These are phyloP conservation scores for Mortierella sp. DNA, from an alignment of 371 early-diverging fungal species.

Conservation along the genomic window DNA sequence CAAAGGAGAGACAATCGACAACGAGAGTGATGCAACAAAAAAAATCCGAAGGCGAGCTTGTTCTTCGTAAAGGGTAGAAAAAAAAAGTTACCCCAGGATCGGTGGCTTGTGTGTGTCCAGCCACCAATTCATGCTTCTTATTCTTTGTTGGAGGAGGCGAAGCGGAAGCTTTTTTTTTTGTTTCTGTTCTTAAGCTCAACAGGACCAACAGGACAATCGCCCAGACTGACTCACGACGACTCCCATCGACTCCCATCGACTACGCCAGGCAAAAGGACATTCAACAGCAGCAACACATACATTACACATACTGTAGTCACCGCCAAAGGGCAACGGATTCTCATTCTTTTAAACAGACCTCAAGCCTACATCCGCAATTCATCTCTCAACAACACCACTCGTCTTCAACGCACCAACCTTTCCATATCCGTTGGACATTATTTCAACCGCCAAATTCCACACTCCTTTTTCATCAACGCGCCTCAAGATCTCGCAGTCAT, in stretches of 20 bases:
- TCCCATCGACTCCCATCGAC: slow-evolving; percentile 8
- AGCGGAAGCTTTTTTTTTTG: background rate
- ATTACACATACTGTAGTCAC: background rate
- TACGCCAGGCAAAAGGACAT: slow-evolving; percentile 16
- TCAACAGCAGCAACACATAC: background rate
- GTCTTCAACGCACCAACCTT: background rate
- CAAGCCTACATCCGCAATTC: background rate
- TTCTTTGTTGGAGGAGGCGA: background rate
- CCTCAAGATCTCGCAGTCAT: background rate
- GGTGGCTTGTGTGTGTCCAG: slow-evolving; percentile 28
- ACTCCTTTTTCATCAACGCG: background rate
- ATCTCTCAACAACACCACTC: background rate
- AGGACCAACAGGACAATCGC: slow-evolving; percentile 6
- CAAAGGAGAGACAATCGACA: background rate
- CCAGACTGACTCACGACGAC: slow-evolving; percentile 28
- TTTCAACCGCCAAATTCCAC: background rate
- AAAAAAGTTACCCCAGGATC: slow-evolving; percentile 8
- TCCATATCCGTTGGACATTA: background rate
- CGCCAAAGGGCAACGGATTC: background rate
- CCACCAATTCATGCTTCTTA: background rate
- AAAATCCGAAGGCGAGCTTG: background rate
- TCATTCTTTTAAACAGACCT: slow-evolving; percentile 3
- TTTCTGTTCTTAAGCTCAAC: background rate
- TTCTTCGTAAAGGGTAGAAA: background rate
- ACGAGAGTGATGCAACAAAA: background rate